Conservation (phyloP, 2,329 filamentous ascomycete genomes). For the Xylariaceae sp. region DNA sequence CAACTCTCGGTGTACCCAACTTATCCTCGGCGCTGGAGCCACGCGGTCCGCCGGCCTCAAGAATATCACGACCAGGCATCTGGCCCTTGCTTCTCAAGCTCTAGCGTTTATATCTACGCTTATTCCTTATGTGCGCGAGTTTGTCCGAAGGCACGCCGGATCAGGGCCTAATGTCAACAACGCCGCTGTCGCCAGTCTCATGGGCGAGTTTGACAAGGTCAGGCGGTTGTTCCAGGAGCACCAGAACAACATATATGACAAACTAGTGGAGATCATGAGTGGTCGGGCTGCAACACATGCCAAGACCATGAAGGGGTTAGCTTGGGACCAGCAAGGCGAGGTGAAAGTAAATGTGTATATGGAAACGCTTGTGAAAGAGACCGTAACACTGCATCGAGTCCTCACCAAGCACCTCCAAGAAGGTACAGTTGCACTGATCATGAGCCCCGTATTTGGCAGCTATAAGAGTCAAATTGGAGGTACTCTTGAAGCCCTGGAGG, state of each 20-base stretch:
- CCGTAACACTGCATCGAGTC: constrained; percentile 75
- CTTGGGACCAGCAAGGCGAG: constrained; percentile 60
- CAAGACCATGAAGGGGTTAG: constrained; percentile 65
- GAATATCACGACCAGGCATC: constrained; percentile 93
- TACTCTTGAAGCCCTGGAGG: constrained; percentile 59
- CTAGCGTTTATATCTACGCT: constrained; percentile 81
- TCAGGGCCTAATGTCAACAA: constrained; percentile 38
- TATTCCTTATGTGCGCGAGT: constrained; percentile 86
- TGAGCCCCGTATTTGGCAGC: constrained; percentile 75
- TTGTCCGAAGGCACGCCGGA: constrained; percentile 69
- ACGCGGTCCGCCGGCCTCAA: constrained; percentile 83
- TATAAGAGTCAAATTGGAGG: constrained; percentile 75
- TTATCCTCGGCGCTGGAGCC: constrained; percentile 91
- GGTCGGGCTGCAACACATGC: constrained; percentile 68
- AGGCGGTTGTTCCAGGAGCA: constrained; percentile 81
- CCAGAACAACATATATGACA: constrained; percentile 84
- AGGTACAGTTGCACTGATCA: constrained; percentile 71
- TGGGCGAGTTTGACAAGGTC: constrained; percentile 85
- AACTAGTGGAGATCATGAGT: constrained; percentile 88
- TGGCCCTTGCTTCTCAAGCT: constrained; percentile 85
- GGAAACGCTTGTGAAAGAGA: constrained; percentile 83
- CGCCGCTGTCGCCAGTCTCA: constrained; percentile 51
- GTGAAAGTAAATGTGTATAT: constrained; percentile 63
- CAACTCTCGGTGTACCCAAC: constrained; percentile 92
- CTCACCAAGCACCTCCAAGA: constrained; percentile 77